Base-by-base conservation (phyloP, 2,329 filamentous ascomycete species). In the Ascomycota sp. region DNA sequence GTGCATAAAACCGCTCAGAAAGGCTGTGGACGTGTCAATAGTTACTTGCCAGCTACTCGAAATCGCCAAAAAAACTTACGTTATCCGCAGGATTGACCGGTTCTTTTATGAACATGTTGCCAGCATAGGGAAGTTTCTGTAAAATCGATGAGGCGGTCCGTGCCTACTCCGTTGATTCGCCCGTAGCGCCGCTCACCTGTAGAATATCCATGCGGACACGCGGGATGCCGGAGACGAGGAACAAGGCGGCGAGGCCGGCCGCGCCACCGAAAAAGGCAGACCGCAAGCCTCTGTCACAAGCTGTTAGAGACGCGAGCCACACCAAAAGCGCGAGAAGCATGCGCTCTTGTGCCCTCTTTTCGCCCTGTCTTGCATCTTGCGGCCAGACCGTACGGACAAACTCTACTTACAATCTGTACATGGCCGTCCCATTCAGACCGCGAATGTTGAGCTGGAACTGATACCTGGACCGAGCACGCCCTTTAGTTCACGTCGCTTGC, bases 161-260 rank as follows among this genome's bases (percentile, higher is more conserved):
- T 8, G 13, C 25, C 8, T 8, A 7, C 6, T 11, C 6, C 5
- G 19, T 9, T 9, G 8, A 2, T 12, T 8, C 4, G 22, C 13
- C 19, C 3, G 5, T n/a, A n/a, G 10, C 13, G 20, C 11, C 12
- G 30, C 56, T 33, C 53, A 69, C 66, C 48, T 59, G 52, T 38
- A 75, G 60, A 38, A 76, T 56, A 42, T 76, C 71, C 28, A 45
- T 47, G 50, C 68, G 56, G 39, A 75, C 55, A 47, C 58, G 61
- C 39, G 71, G 71, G 29, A 75, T 63, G 40, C 70, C 69, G 25
- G 68, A 72, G 38, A 64, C 57, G 47, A 57, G 69, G 59, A 65
- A 69, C 41, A 74, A 59, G 37, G 69, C 54, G 38, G 55, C 65
- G 38, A 69, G 58, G 41, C 61, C 61, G 35, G 63, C 65, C 34